phyloP scores from a whole-genome alignment of 306 rosid species.

The Cicer yamashitae region DNA sequence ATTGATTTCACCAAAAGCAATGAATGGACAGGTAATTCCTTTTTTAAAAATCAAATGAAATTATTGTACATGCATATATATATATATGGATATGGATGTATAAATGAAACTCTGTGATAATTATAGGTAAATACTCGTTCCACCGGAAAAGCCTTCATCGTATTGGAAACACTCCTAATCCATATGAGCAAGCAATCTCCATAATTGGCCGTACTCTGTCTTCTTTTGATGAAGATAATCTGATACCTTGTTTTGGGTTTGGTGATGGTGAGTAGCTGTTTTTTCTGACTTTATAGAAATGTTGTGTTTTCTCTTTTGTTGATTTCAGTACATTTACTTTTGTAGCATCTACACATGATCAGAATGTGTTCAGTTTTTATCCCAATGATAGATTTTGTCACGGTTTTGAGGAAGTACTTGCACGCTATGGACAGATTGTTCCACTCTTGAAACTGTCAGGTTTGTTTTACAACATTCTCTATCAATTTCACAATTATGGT shows the following conservation, averaged over 20 bases:
- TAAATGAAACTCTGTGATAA: slow-evolving; percentile 44
- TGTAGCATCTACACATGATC: slow-evolving; percentile 83
- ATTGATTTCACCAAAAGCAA: slow-evolving; percentile 98
- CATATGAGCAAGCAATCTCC: slow-evolving; percentile 97
- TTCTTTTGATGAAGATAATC: slow-evolving; percentile 92
- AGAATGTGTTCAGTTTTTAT: slow-evolving; percentile 73
- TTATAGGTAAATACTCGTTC: slow-evolving; percentile 75
- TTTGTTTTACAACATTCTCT: slow-evolving; percentile 44
- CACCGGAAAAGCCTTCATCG: slow-evolving; percentile 86
- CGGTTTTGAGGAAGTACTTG: slow-evolving; percentile 88
- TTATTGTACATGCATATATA: background rate
- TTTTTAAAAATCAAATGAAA: slow-evolving; percentile 27
- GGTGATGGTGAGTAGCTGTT: slow-evolving; percentile 78
- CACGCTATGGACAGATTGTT: slow-evolving; percentile 80
- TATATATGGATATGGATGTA: background rate
- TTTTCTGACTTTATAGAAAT: slow-evolving; percentile 19
- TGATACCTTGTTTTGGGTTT: slow-evolving; percentile 96
- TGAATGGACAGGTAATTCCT: slow-evolving; percentile 88
- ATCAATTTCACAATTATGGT: slow-evolving; percentile 29
- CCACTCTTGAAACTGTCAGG: slow-evolving; percentile 84
- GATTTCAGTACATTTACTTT: slow-evolving; percentile 35
- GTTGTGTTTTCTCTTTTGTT: slow-evolving; percentile 37
- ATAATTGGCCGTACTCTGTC: slow-evolving; percentile 85
- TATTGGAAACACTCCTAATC: slow-evolving; percentile 70
- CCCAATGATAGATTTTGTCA: slow-evolving; percentile 60